These are phyloP conservation scores for Alternaria angustiovoidea DNA, from an alignment of 2,329 filamentous ascomycete genomes.

Conservation along the genomic window DNA sequence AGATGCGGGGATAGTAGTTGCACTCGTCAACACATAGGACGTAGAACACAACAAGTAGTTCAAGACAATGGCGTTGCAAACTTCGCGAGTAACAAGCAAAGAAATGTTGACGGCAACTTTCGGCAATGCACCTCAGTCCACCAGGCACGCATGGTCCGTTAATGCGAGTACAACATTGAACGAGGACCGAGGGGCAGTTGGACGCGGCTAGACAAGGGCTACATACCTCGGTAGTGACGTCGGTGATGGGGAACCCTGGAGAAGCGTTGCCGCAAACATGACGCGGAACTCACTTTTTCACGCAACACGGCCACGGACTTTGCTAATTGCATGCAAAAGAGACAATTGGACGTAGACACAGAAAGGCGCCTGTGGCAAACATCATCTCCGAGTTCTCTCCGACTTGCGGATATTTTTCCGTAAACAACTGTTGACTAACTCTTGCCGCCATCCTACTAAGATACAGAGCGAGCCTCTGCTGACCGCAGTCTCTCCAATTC, in stretches of 20 bases:
- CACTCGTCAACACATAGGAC: conserved; percentile 16
- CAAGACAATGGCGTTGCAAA: conserved; percentile 10
- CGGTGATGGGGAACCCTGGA: conserved; percentile 23
- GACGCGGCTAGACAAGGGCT: conserved; percentile 23
- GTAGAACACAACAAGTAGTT: conserved; percentile 3
- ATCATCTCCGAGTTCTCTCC: conserved; percentile 19
- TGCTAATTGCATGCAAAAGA: conserved; percentile 20
- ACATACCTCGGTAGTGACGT: conserved; percentile 14
- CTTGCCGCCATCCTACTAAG: conserved; percentile 1
- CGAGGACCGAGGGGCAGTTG: conserved; percentile 42
- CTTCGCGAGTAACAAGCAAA: conserved; percentile 13
- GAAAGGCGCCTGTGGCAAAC: conserved; percentile 23
- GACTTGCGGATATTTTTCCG: conserved; percentile 29
- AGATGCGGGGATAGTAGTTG: conserved; percentile 33
- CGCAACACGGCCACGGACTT: conserved; percentile 8
- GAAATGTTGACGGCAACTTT: conserved; percentile 40
- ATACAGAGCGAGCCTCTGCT: conserved; percentile 18
- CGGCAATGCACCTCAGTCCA: conserved; percentile 33
- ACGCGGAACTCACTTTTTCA: conserved; percentile 8
- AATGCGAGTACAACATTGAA: conserved; percentile 39
- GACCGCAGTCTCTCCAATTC: conserved; percentile 12
- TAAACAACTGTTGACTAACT: conserved; percentile 6
- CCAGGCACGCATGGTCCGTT: conserved; percentile 31
- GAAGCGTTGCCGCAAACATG: conserved; percentile 35
- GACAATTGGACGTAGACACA: conserved; percentile 1